Conservation (phyloP, 2,329 filamentous ascomycete genomes). For the Pseudogymnoascus sp. region DNA sequence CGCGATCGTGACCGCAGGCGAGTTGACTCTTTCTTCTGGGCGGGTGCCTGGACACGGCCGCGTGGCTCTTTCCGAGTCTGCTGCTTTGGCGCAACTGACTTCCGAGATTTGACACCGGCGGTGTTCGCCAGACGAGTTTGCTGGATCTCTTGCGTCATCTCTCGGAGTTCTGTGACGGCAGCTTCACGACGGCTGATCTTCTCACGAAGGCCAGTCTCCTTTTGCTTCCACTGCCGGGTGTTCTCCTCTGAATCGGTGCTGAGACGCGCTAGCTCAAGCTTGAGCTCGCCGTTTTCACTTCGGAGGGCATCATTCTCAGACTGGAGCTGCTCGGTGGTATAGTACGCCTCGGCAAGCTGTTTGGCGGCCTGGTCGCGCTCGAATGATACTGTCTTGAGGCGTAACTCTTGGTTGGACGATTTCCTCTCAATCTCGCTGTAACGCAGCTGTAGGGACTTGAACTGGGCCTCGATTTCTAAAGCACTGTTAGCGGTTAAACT, state of each 20-base stretch:
- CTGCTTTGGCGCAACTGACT: background rate
- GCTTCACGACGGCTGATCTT: conserved; percentile 26
- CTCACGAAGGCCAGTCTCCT: conserved; percentile 34
- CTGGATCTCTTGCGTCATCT: conserved; percentile 16
- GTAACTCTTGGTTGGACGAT: conserved; percentile 53
- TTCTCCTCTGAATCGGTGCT: conserved; percentile 36
- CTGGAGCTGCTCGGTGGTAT: conserved; percentile 43
- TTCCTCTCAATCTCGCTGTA: conserved; percentile 57
- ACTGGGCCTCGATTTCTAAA: conserved; percentile 49
- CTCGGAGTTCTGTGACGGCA: conserved; percentile 13
- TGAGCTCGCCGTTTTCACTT: conserved; percentile 27
- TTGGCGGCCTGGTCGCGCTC: conserved; percentile 59
- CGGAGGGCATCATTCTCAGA: conserved; percentile 34
- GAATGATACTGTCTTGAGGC: conserved; percentile 52
- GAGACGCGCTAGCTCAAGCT: conserved; percentile 19
- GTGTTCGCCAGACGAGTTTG: background rate
- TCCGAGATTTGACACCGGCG: background rate
- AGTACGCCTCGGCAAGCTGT: conserved; percentile 53
- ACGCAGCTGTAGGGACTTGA: conserved; percentile 52
- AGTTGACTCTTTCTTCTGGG: background rate
- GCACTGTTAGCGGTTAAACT: background rate
- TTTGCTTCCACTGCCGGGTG: conserved; percentile 32
- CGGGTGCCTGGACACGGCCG: conserved; percentile 16
- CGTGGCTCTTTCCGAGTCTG: background rate
- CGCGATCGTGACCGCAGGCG: conserved; percentile 11